A percentile compares a stretch with the other conserved stretches of the same genome.
Conservation (phyloP, 2,329 filamentous ascomycete genomes). For the Calycina herbarum region DNA sequence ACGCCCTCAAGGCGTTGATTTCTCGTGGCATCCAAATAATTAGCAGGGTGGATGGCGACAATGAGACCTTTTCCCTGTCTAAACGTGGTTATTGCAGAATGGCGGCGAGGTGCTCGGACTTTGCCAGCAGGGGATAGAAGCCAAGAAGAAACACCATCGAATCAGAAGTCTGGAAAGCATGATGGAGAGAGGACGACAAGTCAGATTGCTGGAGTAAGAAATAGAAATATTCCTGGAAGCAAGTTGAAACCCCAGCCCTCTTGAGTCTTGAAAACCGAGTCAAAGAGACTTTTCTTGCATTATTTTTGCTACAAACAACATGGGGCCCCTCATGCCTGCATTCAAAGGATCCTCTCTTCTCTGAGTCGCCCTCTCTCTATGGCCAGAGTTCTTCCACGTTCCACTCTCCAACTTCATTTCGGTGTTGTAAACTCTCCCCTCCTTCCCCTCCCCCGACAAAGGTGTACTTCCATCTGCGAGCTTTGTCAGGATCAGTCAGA, state of each 20-base stretch:
- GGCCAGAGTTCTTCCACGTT: constrained; percentile 39
- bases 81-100: constrained; percentile 20
- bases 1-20: constrained; percentile 4
- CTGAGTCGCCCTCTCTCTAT: constrained; percentile 9
- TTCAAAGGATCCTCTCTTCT: constrained; percentile 3
- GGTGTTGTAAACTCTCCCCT: constrained; percentile 41
- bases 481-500: constrained; percentile 56
- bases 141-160: not conserved
- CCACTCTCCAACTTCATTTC: constrained; percentile 57
- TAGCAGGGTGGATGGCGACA: constrained; percentile 16
- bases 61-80: constrained; percentile 14
- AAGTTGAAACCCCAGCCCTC: not conserved
- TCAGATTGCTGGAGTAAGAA: constrained; percentile 6
- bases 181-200: constrained; percentile 9
- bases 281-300: constrained; percentile 8
- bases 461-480: constrained; percentile 58
- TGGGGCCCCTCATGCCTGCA: not conserved
- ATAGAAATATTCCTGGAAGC: not conserved
- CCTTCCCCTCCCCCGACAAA: constrained; percentile 45
- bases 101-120: constrained; percentile 14
- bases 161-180: constrained; percentile 8
- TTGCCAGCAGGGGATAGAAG: not conserved
- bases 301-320: not conserved
- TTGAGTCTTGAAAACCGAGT: not conserved
- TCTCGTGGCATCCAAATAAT: constrained; percentile 18